phyloP scores from a whole-genome alignment of 1,284 basidiomycete species.

The Inonotus hispidus region DNA sequence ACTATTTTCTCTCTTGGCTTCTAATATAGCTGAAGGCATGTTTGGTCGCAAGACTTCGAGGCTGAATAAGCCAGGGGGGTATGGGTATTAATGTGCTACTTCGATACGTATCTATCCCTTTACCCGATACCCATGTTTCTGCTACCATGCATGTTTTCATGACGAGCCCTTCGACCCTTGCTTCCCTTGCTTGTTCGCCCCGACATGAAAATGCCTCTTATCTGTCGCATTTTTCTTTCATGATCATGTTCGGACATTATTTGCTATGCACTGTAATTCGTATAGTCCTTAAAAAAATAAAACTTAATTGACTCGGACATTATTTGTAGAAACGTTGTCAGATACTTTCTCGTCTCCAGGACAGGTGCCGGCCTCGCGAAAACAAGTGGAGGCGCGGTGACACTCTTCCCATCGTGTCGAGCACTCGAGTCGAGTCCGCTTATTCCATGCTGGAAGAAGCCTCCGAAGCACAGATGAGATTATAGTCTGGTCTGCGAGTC shows the following conservation, averaged over 20 bases:
- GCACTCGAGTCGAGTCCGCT: no score
- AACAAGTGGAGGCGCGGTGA: no score
- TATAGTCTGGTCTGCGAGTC: no score
- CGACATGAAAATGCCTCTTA: background rate
- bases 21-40: constrained; percentile 43
- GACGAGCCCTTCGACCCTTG: background rate
- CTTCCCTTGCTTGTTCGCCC: background rate
- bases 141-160: background rate
- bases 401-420: no score
- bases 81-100: background rate
- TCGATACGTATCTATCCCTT: background rate
- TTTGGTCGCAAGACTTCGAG: constrained; percentile 49
- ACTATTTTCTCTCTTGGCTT: background rate
- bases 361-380: no score
- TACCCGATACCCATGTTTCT: background rate
- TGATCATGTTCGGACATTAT: constrained; percentile 10
- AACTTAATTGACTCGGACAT: background rate
- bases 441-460: no score
- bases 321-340: no score
- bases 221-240: constrained; percentile 1
- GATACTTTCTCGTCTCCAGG: no score
- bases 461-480: no score
- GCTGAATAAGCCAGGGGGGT: constrained; percentile 26
- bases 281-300: background rate
- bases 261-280: constrained; percentile 8